These are phyloP conservation scores for Myxozyma kluyveri DNA, from an alignment of 805 yeast genomes.

Conservation along the genomic window DNA sequence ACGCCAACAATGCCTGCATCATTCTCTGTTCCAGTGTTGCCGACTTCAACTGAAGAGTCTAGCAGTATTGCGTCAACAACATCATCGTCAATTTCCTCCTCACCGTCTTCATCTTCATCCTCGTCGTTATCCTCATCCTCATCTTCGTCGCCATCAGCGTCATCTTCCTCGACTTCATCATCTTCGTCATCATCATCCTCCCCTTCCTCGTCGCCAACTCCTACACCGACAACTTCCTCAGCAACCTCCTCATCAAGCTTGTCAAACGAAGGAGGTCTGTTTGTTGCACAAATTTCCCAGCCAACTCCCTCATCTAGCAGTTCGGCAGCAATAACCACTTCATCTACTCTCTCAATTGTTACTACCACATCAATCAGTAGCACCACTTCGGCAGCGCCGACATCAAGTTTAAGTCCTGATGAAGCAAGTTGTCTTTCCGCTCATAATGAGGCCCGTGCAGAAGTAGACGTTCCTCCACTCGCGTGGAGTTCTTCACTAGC, in stretches of 20 bases:
- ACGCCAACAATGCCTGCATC: background rate
- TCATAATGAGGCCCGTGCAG: conserved; percentile 10
- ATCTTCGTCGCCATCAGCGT: background rate
- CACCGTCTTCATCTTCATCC: background rate
- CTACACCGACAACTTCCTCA: background rate
- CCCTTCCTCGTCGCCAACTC: background rate
- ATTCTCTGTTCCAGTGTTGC: background rate
- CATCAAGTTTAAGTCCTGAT: conserved; percentile 5
- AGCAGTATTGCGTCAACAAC: background rate
- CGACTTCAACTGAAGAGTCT: background rate
- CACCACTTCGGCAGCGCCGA: too few relatives aligned
- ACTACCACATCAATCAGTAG: background rate
- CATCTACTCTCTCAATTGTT: background rate
- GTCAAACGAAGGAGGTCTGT: background rate
- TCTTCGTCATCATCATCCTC: background rate
- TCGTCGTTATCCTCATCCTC: background rate
- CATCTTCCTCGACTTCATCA: background rate
- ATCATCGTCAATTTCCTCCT: background rate
- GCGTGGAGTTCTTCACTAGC: conserved; percentile 5
- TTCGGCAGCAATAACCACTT: background rate
- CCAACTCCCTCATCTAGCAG: background rate
- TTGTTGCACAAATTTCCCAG: background rate
- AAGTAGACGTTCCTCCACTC: conserved; percentile 2
- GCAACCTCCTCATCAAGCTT: background rate
- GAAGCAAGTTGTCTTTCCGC: conserved; percentile 1